These are phyloP conservation scores for Flaveria robusta DNA, from an alignment of 129 eudicot species.

Conservation along the genomic window DNA sequence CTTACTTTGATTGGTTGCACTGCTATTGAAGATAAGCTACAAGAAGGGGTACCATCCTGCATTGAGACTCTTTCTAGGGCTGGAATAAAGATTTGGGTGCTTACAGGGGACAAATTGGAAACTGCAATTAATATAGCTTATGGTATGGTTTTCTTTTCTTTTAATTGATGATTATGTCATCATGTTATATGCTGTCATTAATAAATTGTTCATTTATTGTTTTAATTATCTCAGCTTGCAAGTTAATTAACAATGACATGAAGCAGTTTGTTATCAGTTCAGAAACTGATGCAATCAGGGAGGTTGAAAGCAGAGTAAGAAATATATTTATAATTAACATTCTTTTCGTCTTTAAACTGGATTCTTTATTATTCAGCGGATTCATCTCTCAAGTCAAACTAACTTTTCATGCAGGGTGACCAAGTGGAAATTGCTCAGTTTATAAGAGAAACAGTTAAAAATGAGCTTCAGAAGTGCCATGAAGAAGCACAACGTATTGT, in stretches of 20 bases:
- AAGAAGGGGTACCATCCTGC: constrained; percentile 96
- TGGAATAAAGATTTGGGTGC: constrained; percentile 98
- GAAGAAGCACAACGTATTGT: constrained; percentile 75
- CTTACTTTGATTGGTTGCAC: constrained; percentile 89
- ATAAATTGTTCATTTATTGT: constrained; percentile 19
- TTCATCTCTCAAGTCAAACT: not conserved
- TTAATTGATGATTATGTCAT: not conserved
- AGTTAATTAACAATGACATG: constrained; percentile 84
- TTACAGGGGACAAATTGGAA: constrained; percentile 98
- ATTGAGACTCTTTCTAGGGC: constrained; percentile 95
- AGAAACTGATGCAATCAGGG: constrained; percentile 93
- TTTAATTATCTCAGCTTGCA: constrained; percentile 72
- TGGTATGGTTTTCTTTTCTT: constrained; percentile 46
- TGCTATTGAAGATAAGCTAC: constrained; percentile 99
- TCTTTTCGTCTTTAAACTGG: constrained; percentile 4
- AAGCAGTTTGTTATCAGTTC: constrained; percentile 94
- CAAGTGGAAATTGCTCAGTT: constrained; percentile 96
- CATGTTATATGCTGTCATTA: not conserved
- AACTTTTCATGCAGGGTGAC: constrained; percentile 63
- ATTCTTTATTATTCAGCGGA: constrained; percentile 24
- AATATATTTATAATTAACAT: constrained; percentile 9
- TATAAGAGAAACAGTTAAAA: constrained; percentile 69
- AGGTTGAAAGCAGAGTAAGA: constrained; percentile 81
- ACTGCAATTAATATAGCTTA: constrained; percentile 98
- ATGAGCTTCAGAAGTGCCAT: constrained; percentile 62